These are phyloP conservation scores for Garcia nutans DNA, from an alignment of 345 rosid species.

Conservation along the genomic window DNA sequence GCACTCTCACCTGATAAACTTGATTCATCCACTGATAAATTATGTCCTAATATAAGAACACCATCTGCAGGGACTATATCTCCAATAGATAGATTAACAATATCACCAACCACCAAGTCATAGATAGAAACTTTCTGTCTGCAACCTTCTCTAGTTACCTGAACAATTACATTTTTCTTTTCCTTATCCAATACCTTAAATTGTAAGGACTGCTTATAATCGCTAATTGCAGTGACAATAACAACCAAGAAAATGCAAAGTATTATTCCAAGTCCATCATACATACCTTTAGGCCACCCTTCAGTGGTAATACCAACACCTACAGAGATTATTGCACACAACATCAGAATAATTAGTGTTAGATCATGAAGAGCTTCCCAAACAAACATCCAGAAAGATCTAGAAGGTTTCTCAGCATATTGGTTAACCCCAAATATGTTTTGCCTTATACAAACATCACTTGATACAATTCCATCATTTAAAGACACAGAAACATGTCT, in stretches of 20 bases:
- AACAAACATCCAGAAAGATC: conserved; percentile 57
- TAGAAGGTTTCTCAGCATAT: conserved; percentile 58
- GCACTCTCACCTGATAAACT: conserved; percentile 90
- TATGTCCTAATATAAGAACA: conserved; percentile 64
- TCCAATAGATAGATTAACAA: conserved; percentile 77
- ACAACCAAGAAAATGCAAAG: conserved; percentile 82
- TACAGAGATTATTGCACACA: conserved; percentile 78
- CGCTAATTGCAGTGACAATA: conserved; percentile 83
- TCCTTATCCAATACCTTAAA: conserved; percentile 88
- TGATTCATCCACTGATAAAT: conserved; percentile 74
- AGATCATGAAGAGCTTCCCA: conserved; percentile 95
- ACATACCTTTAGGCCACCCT: conserved; percentile 86
- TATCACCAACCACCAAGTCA: conserved; percentile 85
- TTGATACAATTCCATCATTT: conserved; percentile 45
- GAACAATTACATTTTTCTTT: conserved; percentile 74
- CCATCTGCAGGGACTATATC: conserved; percentile 89
- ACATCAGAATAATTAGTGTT: conserved; percentile 74
- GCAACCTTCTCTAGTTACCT: conserved; percentile 73
- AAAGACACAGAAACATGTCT: conserved; percentile 36
- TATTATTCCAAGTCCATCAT: conserved; percentile 83
- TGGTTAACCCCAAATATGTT: conserved; percentile 54
- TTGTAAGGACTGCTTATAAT: conserved; percentile 83
- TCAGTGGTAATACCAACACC: conserved; percentile 90
- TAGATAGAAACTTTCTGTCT: conserved; percentile 70
- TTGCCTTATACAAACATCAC: conserved; percentile 50